Percentiles rank a stretch among this genome's conserved stretches.
Conservation (phyloP, 1,139 yeast species). For the Candida glucosophila region DNA sequence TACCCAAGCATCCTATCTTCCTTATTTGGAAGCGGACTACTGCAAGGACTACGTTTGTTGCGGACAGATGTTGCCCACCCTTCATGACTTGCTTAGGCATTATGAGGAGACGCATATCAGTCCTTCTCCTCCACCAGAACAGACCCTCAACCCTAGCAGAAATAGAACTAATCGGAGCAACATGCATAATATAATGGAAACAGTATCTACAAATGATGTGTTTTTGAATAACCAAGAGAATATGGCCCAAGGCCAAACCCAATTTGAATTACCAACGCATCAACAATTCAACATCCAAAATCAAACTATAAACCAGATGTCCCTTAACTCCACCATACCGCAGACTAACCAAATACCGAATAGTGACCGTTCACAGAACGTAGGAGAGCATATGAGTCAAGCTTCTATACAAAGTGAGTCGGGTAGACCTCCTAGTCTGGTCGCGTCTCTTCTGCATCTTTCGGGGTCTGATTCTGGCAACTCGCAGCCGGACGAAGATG, state of each 20-base stretch:
- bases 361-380: conserved; percentile 10
- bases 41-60: conserved; percentile 96
- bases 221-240: conserved; percentile 41
- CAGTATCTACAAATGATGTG: conserved; percentile 85
- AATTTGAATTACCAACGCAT: conserved; percentile 10
- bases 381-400: conserved; percentile 10
- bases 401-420: conserved; percentile 11
- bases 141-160: conserved; percentile 23
- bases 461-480: conserved; percentile 10
- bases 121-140: conserved; percentile 48
- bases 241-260: conserved; percentile 9
- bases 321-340: conserved; percentile 4
- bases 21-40: conserved; percentile 89
- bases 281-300: conserved; percentile 16
- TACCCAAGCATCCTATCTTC: conserved; percentile 67
- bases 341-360: conserved; percentile 6
- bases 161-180: conserved; percentile 31
- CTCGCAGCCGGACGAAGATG: conserved; percentile 32
- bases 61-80: conserved; percentile 83
- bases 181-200: conserved; percentile 50
- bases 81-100: conserved; percentile 88
- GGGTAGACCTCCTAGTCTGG: conserved; percentile 9
- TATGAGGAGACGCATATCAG: conserved; percentile 95
- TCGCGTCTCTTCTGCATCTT: conserved; percentile 9
- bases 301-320: conserved; percentile 12